phyloP scores from a whole-genome alignment of 257 asterid species.

The Solanum lycopersicoides region DNA sequence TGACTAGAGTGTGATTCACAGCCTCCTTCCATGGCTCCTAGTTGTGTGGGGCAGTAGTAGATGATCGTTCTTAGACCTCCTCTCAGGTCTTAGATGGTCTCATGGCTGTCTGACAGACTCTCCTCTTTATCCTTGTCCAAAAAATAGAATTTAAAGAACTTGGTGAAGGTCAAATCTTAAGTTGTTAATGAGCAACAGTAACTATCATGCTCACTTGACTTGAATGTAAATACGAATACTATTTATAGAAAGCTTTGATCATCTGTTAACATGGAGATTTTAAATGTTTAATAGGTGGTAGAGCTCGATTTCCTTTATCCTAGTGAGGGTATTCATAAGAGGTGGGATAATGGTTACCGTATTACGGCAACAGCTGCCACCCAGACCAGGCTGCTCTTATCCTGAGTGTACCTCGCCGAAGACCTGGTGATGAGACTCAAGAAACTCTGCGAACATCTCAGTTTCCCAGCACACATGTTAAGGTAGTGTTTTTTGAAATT shows the following conservation, averaged over 20 bases:
- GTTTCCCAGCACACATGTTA: constrained; percentile 32
- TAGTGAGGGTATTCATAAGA: constrained; percentile 39
- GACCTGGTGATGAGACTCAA: constrained; percentile 29
- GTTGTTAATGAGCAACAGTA: neutral
- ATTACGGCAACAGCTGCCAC: constrained; percentile 41
- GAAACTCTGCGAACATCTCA: constrained; percentile 37
- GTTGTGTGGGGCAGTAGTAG: neutral
- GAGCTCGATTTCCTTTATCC: constrained; percentile 42
- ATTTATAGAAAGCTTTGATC: neutral
- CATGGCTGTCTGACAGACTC: neutral
- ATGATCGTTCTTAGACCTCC: neutral
- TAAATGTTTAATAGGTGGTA: constrained; percentile 24
- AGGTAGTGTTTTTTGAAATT: constrained; percentile 8
- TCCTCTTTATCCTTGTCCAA: neutral
- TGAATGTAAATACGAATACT: neutral
- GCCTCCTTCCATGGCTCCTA: neutral
- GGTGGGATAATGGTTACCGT: constrained; percentile 37
- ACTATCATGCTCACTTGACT: neutral
- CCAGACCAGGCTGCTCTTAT: constrained; percentile 38
- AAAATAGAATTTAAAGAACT: neutral
- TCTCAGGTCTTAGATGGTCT: neutral
- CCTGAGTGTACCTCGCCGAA: constrained; percentile 36
- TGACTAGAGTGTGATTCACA: neutral
- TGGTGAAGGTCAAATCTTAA: neutral
- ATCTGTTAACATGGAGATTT: neutral